phyloP scores from a whole-genome alignment of 164 flowering plant genomes.

The Aristolochia californica region DNA sequence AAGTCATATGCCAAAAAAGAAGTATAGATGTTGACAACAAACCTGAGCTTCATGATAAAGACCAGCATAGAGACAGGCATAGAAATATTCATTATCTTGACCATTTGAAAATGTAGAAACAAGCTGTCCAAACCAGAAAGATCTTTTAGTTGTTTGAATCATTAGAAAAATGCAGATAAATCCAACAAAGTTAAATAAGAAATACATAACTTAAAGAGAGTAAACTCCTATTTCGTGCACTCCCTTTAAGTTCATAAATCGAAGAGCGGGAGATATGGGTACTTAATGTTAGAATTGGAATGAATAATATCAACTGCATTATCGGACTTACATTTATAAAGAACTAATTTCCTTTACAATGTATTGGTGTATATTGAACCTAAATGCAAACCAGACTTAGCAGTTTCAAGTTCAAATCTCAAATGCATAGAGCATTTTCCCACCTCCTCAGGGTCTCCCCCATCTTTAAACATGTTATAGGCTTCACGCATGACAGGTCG shows the following conservation, averaged over 20 bases:
- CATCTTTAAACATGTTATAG: conserved; percentile 71
- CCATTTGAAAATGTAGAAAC: conserved; percentile 51
- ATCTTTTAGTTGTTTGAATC: neutral
- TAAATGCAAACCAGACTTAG: too few species aligned
- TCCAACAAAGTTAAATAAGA: neutral
- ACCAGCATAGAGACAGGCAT: conserved; percentile 82
- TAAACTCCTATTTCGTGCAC: too few species aligned
- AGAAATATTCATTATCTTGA: conserved; percentile 50
- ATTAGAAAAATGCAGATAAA: neutral
- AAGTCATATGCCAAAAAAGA: neutral
- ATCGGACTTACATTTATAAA: too few species aligned
- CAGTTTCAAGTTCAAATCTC: too few species aligned
- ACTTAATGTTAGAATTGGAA: too few species aligned
- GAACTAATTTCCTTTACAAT: too few species aligned
- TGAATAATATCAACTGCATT: too few species aligned
- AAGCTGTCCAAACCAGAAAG: conserved; percentile 34
- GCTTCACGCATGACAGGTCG: conserved; percentile 79
- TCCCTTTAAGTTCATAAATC: too few species aligned
- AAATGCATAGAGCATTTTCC: conserved; percentile 1
- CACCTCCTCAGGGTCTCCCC: conserved; percentile 86
- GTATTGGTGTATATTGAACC: too few species aligned
- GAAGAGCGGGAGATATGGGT: too few species aligned
- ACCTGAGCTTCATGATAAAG: conserved; percentile 87
- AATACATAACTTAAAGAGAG: neutral
- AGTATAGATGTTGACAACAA: conserved; percentile 4